These are phyloP conservation scores for Naegleria gruberi DNA, from an alignment of 208 protist species.

Conservation along the genomic window DNA sequence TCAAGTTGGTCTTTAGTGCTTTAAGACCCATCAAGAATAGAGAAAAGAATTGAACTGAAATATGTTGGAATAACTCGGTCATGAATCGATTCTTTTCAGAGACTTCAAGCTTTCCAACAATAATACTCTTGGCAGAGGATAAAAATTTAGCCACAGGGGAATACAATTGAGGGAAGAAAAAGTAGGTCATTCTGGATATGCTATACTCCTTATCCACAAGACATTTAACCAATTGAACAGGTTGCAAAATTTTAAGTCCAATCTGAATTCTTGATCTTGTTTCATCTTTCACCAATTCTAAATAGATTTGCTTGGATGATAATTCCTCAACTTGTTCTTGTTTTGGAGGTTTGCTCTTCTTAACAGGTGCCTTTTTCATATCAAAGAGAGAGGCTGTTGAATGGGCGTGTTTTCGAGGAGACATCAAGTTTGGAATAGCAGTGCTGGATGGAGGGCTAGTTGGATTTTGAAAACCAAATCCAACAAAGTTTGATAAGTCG, in stretches of 20 bases:
- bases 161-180: too few relatives aligned
- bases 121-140: too few relatives aligned
- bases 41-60: neutral
- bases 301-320: neutral
- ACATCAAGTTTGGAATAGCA: neutral
- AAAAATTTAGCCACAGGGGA: too few relatives aligned
- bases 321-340: too few relatives aligned
- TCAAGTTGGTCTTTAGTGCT: neutral
- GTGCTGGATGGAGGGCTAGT: neutral
- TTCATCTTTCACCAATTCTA: neutral
- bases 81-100: neutral
- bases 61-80: neutral
- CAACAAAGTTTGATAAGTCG: neutral
- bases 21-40: neutral
- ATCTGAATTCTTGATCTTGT: neutral
- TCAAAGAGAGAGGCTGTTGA: neutral
- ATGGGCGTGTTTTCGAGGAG: neutral
- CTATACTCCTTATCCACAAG: too few relatives aligned
- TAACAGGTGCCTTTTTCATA: neutral
- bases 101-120: too few relatives aligned
- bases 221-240: too few relatives aligned
- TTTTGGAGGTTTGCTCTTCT: too few relatives aligned
- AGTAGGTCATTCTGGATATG: too few relatives aligned
- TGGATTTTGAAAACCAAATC: neutral
- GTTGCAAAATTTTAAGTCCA: too few relatives aligned